phyloP scores from a whole-genome alignment of 1,139 yeast genomes.

The Suhomyces coccinellae region DNA sequence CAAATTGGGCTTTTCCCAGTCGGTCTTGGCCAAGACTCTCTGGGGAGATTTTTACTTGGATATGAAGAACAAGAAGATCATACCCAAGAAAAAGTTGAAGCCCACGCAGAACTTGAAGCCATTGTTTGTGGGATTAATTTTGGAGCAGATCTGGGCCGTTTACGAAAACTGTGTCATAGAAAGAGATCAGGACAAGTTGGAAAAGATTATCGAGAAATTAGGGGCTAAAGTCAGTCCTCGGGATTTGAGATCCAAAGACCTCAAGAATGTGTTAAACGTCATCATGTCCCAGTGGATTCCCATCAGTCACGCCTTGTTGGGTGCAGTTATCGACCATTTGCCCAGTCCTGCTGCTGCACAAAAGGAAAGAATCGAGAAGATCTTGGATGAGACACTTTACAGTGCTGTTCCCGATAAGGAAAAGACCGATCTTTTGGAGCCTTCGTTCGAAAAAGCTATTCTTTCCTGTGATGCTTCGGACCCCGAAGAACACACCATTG shows the following conservation, averaged over 20 bases:
- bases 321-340: slow-evolving; percentile 79
- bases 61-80: slow-evolving; percentile 82
- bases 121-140: slow-evolving; percentile 79
- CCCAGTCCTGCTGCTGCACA: slow-evolving; percentile 87
- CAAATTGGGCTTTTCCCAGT: slow-evolving; percentile 81
- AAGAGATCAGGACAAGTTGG: slow-evolving; percentile 68
- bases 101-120: slow-evolving; percentile 64
- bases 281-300: slow-evolving; percentile 96
- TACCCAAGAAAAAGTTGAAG: slow-evolving; percentile 55
- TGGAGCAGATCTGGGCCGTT: slow-evolving; percentile 92
- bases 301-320: slow-evolving; percentile 77
- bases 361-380: slow-evolving; percentile 62
- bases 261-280: slow-evolving; percentile 58
- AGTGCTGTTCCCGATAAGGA: slow-evolving; percentile 29
- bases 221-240: slow-evolving; percentile 70
- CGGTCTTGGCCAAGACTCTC: slow-evolving; percentile 76
- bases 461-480: slow-evolving; percentile 54
- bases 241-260: slow-evolving; percentile 79
- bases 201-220: slow-evolving; percentile 71
- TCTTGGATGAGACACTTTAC: slow-evolving; percentile 52
- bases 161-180: slow-evolving; percentile 70
- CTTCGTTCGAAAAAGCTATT: slow-evolving; percentile 56
- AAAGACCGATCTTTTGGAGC: slow-evolving; percentile 40
- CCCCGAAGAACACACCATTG: slow-evolving; percentile 61
- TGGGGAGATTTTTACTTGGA: slow-evolving; percentile 96